These are phyloP conservation scores for Cyanodermella asteris DNA, from an alignment of 2,329 filamentous ascomycete genomes.

Conservation along the genomic window DNA sequence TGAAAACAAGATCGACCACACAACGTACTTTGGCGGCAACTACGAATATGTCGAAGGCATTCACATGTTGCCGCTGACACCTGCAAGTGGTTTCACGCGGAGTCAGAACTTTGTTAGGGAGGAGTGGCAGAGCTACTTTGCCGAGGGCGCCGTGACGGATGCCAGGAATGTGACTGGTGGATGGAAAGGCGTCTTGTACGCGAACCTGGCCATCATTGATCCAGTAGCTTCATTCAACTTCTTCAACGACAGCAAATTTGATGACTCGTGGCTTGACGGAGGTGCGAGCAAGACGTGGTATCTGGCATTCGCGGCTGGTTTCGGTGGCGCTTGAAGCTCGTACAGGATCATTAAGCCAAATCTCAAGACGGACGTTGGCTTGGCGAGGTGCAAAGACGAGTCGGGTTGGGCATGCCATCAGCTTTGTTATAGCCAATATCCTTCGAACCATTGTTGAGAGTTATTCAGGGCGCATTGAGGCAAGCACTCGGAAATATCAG, in stretches of 20 bases:
- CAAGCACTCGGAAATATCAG: too few species aligned
- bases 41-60: constrained; percentile 52
- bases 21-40: constrained; percentile 64
- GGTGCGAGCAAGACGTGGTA: constrained; percentile 75
- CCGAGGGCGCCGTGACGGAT: constrained; percentile 38
- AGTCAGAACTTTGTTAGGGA: constrained; percentile 48
- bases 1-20: constrained; percentile 88
- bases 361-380: too few species aligned
- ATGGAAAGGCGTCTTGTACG: constrained; percentile 71
- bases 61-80: constrained; percentile 61
- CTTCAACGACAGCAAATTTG: constrained; percentile 45
- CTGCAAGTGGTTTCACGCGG: constrained; percentile 46
- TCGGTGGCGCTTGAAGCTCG: too few species aligned
- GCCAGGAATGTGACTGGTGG: constrained; percentile 39
- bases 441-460: too few species aligned
- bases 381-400: too few species aligned
- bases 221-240: constrained; percentile 49
- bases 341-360: too few species aligned
- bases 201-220: constrained; percentile 60
- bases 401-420: too few species aligned
- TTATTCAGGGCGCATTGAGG: too few species aligned
- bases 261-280: constrained; percentile 47
- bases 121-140: constrained; percentile 69
- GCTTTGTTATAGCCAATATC: too few species aligned
- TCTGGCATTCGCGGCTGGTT: constrained; percentile 53